Percentiles rank a stretch among this genome's conserved stretches.
phyloP scores from a whole-genome alignment of 2,329 filamentous ascomycete species.

The Akanthomyces uredinophilus region DNA sequence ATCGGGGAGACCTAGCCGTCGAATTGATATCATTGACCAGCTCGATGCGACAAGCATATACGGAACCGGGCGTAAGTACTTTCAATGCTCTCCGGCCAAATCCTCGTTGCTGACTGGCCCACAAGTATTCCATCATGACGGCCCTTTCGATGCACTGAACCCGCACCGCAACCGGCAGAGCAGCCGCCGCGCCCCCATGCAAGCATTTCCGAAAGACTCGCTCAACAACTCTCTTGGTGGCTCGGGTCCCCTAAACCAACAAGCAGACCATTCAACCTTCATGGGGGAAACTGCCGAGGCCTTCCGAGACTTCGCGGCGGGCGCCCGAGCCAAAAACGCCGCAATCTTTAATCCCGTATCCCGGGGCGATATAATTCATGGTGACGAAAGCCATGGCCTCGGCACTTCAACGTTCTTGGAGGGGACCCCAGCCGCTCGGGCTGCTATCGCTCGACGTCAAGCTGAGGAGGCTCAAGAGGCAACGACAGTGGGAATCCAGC shows the following conservation, averaged over 20 bases:
- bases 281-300: conserved; percentile 82
- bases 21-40: conserved; percentile 90
- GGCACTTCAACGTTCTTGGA: conserved; percentile 96
- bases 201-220: conserved; percentile 89
- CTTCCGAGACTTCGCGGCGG: conserved; percentile 70
- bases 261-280: conserved; percentile 81
- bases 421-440: conserved; percentile 79
- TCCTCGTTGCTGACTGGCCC: conserved; percentile 12
- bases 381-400: conserved; percentile 74
- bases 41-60: conserved; percentile 95
- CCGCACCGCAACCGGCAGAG: conserved; percentile 87
- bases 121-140: conserved; percentile 92
- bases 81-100: background rate
- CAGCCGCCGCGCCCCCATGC: conserved; percentile 82
- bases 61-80: conserved; percentile 73
- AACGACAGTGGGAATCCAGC: conserved; percentile 58
- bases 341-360: conserved; percentile 63
- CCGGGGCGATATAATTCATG: conserved; percentile 70
- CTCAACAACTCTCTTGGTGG: conserved; percentile 90
- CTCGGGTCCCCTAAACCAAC: conserved; percentile 73
- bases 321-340: conserved; percentile 29
- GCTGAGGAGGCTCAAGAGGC: conserved; percentile 61
- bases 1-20: conserved; percentile 42
- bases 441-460: conserved; percentile 70
- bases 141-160: conserved; percentile 94